Conservation (phyloP, 2,329 filamentous ascomycete genomes). For the Claviceps humidiphila region DNA sequence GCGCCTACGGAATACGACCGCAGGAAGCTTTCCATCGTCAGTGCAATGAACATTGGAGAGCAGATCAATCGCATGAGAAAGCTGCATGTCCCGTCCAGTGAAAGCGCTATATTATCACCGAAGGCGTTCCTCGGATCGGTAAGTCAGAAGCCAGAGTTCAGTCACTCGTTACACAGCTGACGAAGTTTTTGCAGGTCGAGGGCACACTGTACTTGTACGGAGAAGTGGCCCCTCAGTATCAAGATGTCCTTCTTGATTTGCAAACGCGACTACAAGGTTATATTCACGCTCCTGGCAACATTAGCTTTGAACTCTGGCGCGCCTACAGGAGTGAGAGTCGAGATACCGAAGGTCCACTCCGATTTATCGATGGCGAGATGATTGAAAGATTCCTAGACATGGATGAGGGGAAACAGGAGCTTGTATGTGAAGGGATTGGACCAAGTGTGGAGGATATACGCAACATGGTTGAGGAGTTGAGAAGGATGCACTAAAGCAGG, state of each 20-base stretch:
- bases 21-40: constrained; percentile 55
- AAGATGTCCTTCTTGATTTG: constrained; percentile 71
- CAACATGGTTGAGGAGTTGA: constrained; percentile 47
- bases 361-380: constrained; percentile 88
- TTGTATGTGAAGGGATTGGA: constrained; percentile 41
- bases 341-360: constrained; percentile 63
- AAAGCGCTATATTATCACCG: constrained; percentile 58
- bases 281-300: constrained; percentile 55
- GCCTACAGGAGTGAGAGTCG: constrained; percentile 63
- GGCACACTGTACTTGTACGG: constrained; percentile 86
- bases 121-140: constrained; percentile 83
- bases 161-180: not conserved
- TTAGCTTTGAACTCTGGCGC: constrained; percentile 69
- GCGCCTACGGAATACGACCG: constrained; percentile 65
- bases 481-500: constrained; percentile 39
- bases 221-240: constrained; percentile 56
- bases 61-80: constrained; percentile 81
- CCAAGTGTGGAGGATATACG: constrained; percentile 51
- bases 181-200: constrained; percentile 49
- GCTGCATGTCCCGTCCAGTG: constrained; percentile 52
- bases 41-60: constrained; percentile 78
- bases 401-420: constrained; percentile 41
- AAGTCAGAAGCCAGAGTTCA: constrained; percentile 22
- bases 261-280: constrained; percentile 57
- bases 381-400: constrained; percentile 74